Evolutionary conservation across 371 early-diverging fungal genomes (phyloP).

Genomic region (Rhizopus sp.): DNA sequence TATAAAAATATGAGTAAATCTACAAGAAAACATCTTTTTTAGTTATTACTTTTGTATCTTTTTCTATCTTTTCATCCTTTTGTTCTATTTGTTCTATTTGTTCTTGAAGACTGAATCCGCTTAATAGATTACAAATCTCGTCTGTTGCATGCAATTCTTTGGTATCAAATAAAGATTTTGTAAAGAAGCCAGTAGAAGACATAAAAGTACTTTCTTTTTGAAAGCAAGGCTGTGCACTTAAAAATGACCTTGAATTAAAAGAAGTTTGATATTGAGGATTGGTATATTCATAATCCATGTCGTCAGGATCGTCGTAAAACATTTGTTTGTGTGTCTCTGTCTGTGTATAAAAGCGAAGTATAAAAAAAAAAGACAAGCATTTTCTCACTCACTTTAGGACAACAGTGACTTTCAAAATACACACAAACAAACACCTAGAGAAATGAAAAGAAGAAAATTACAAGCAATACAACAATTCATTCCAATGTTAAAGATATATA

Average conservation of each 20-base stretch:
- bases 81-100: neutral
- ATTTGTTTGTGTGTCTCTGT: neutral
- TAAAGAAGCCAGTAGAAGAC: neutral
- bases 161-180: constrained; percentile 3
- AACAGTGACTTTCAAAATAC: too few relatives aligned
- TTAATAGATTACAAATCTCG: neutral
- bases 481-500: too few relatives aligned
- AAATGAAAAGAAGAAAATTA: too few relatives aligned
- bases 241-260: neutral
- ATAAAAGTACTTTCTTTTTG: neutral
- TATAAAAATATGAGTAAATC: too few relatives aligned
- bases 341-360: too few relatives aligned
- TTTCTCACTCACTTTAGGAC: too few relatives aligned
- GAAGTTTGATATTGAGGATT: neutral
- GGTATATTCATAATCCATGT: constrained; percentile 15
- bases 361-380: too few relatives aligned
- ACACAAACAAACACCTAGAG: too few relatives aligned
- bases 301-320: neutral
- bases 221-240: neutral
- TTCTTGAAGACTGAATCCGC: neutral
- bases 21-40: too few relatives aligned
- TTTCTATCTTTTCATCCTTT: neutral
- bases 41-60: neutral
- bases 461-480: too few relatives aligned
- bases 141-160: neutral